Conservation (phyloP, 805 yeast species). For the Debaryomyces castellii region DNA sequence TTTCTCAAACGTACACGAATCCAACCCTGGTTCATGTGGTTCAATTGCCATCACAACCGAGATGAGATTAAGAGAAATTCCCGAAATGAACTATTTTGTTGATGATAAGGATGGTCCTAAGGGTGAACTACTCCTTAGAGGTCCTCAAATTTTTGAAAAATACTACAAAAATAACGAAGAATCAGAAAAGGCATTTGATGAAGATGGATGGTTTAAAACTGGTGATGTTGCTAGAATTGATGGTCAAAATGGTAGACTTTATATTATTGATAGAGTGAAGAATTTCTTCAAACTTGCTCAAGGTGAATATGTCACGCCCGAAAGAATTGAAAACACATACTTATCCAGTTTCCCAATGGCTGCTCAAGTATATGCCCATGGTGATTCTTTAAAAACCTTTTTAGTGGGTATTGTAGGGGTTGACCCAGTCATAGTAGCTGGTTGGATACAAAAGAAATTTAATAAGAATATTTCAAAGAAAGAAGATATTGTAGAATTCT, state of each 20-base stretch:
- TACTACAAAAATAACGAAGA: slow-evolving; percentile 52
- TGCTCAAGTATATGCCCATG: slow-evolving; percentile 32
- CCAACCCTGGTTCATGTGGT: slow-evolving; percentile 31
- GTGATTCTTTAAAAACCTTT: slow-evolving; percentile 26
- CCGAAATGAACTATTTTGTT: slow-evolving; percentile 55
- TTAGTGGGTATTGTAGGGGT: slow-evolving; percentile 32
- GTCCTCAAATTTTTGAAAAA: slow-evolving; percentile 53
- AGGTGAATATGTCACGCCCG: slow-evolving; percentile 43
- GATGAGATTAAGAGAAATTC: slow-evolving; percentile 57
- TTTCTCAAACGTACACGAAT: slow-evolving; percentile 41
- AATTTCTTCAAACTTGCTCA: slow-evolving; percentile 46
- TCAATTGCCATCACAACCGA: slow-evolving; percentile 54
- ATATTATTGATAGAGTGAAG: slow-evolving; percentile 51
- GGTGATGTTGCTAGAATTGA: slow-evolving; percentile 49
- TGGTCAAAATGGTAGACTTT: slow-evolving; percentile 26
- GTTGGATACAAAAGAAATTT: slow-evolving; percentile 15
- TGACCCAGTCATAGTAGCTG: slow-evolving; percentile 17
- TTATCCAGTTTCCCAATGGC: slow-evolving; percentile 28
- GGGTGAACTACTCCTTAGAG: slow-evolving; percentile 59
- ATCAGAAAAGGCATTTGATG: slow-evolving; percentile 43
- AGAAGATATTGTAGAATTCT: slow-evolving; percentile 18
- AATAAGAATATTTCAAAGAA: slow-evolving; percentile 3
- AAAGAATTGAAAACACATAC: slow-evolving; percentile 38
- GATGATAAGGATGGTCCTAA: slow-evolving; percentile 30
- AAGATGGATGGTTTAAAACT: slow-evolving; percentile 56